These are phyloP conservation scores for Sclerotinia subarctica DNA, from an alignment of 2,329 filamentous ascomycete genomes.

Conservation along the genomic window DNA sequence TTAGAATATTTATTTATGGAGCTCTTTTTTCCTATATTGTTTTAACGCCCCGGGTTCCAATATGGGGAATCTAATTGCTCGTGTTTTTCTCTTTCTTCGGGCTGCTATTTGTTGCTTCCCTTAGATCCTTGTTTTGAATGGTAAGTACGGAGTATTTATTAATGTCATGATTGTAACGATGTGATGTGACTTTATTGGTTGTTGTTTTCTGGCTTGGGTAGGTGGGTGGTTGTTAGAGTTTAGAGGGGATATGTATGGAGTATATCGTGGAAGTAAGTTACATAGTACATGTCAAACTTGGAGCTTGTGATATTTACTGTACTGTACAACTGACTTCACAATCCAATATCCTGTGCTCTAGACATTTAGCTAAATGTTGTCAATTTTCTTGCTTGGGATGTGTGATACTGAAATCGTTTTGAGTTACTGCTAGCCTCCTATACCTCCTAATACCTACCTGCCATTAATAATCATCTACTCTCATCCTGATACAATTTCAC, in stretches of 20 bases:
- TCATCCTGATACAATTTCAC: constrained; percentile 15
- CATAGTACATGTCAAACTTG: neutral
- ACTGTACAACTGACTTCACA: neutral
- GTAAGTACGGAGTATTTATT: neutral
- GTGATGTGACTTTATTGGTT: neutral
- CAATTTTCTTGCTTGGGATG: neutral
- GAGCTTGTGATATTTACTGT: neutral
- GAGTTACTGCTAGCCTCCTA: neutral
- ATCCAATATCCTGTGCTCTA: neutral
- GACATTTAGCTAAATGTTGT: neutral
- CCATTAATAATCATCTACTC: neutral
- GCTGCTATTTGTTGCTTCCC: neutral
- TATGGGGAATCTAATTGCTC: too few species aligned
- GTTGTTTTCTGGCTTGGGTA: neutral
- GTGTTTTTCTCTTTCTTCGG: too few species aligned
- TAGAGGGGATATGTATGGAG: neutral
- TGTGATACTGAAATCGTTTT: constrained; percentile 10
- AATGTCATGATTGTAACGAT: too few species aligned
- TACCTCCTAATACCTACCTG: neutral
- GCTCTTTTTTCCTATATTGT: neutral
- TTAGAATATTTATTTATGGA: neutral
- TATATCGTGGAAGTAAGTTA: neutral
- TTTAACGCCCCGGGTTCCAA: constrained; percentile 13
- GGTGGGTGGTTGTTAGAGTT: neutral
- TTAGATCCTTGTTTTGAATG: neutral